Conservation (phyloP, 352 stramenopile genomes). For the Globisporangium polare region DNA sequence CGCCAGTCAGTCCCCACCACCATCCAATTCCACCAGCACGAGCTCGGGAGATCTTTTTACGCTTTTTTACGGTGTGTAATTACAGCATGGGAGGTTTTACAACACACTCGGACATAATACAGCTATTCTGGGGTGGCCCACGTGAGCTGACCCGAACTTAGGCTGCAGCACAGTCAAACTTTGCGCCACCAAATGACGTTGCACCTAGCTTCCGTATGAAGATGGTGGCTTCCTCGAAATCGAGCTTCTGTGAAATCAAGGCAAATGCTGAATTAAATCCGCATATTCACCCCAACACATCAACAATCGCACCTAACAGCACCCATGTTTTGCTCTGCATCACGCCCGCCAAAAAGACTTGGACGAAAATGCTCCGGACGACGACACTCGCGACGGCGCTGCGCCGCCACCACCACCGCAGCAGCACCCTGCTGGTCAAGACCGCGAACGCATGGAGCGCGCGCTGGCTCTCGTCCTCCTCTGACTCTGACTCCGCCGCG, state of each 20-base stretch:
- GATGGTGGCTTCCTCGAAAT: too few species aligned
- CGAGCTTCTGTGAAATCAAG: too few species aligned
- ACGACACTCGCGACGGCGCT: not conserved
- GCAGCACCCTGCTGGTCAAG: not conserved
- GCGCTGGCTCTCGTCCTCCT: slow-evolving; percentile 11
- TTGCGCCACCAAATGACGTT: too few species aligned
- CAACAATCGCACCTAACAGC: not conserved
- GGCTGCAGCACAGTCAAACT: too few species aligned
- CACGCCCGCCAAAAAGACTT: slow-evolving; percentile 2
- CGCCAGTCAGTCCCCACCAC: slow-evolving; percentile 25
- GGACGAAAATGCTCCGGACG: slow-evolving; percentile 10
- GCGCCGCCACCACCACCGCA: not conserved
- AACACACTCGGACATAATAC: not conserved
- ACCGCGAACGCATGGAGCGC: not conserved
- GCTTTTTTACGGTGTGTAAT: slow-evolving; percentile 16
- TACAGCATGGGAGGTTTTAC: not conserved
- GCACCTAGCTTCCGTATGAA: too few species aligned
- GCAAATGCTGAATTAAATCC: too few species aligned
- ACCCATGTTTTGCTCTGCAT: too few species aligned
- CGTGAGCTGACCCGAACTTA: not conserved
- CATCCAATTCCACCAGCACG: slow-evolving; percentile 19
- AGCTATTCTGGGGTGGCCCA: not conserved
- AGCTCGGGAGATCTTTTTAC: not conserved
- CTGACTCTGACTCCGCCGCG: not conserved
- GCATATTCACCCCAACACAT: not conserved